Evolutionary conservation across 495 filamentous ascomycete species (phyloP), one percentile per base, ranked within the genome.

Genomic region (Filosporella fistucella): DNA sequence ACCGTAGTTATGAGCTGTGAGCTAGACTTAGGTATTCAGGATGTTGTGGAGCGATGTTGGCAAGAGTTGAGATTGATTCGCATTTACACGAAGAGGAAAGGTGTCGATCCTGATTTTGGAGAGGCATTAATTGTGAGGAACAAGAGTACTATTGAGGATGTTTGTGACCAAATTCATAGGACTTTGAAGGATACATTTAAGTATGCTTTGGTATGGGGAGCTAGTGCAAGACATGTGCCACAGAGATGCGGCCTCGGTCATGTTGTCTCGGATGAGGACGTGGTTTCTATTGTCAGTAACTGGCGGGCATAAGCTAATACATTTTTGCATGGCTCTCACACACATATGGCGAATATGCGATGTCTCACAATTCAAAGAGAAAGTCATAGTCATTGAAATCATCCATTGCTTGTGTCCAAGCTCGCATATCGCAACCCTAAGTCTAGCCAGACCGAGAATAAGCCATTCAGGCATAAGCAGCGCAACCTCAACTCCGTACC

Each of bases 1-100:
- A 97, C 94, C 3, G 87, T 82, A 6, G 93, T 99, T 51, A 99
- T 99, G 94, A 88, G 82, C 62, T 99, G 94, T 68, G 94, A 97
- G 67, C 82, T 97, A 7, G 91, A 97, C 64, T 80, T 99, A 0
- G 94, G 93, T n/a, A 89, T 97, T 45, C 84, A 86, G 57, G 94
- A 97, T 59, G 93, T 97, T 8, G 82, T 99, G 8, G 93, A 99
- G 10, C 74, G 89, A 16, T 91, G 91, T 60, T 99, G 94, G 94
- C 81, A 94, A 63, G 94, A 97, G 64, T 71, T 99, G 45, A 81
- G 83, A 36, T 70, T 99, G 38, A 91, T 99, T 54, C 75, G 94
- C 12, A 78, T 97, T 36, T 99, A 97, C 72, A 99, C 94, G 14
- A 99, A 99, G 72, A 74, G 90, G 68, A 95, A 96, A 70, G 91